Evolutionary conservation across 345 rosid species (phyloP), one percentile per base, ranked within the genome.

Genomic region (Euphorbia pulcherrima): DNA sequence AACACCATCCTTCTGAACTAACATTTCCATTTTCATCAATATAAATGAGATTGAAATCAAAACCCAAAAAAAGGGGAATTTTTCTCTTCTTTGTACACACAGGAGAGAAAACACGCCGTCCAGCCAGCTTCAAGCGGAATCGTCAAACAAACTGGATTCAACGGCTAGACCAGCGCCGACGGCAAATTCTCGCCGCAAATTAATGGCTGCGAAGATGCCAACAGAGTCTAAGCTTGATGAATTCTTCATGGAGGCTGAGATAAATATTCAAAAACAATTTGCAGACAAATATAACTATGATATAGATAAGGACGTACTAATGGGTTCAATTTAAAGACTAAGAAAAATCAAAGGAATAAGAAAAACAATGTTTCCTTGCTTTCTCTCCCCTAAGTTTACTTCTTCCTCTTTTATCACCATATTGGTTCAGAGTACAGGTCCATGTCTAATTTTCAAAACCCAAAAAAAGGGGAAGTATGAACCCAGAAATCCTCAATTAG

Each of bases 171-270:
- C 64, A 59, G 50, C 79, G 21, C 1, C 28, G 18, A 84, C 77
- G 81, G 77, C 68, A 37, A 70, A 78, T 73, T 76, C 84, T 67
- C 73, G 68, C 74, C 73, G 70, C 66, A 78, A 71, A 68, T 64
- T 70, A 75, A 55, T 72, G 66, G 79, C 6, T 62, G 69, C 68
- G 64, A 76, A 3, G 75, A 74, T 69, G 81, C 83, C 89, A 7
- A 74, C 85, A 37, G 80, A 75, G 46, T 41, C 68, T 0, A 90
- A 92, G 73, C 74, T 92, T 23, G 88, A 92, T n/a, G 85, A 84
- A 8, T 92, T 92, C 81, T 92, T 92, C 51, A 55, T 68, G 0
- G 78, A 70, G 30, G 86, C 88, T 2, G 94, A 89, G 81, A 83
- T 82, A 57, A 62, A 70, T 1, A 63, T 78, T 28, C 84, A 76